Base-by-base conservation (phyloP, 768 basidiomycete genomes). In the Russula griseocarnosa region DNA sequence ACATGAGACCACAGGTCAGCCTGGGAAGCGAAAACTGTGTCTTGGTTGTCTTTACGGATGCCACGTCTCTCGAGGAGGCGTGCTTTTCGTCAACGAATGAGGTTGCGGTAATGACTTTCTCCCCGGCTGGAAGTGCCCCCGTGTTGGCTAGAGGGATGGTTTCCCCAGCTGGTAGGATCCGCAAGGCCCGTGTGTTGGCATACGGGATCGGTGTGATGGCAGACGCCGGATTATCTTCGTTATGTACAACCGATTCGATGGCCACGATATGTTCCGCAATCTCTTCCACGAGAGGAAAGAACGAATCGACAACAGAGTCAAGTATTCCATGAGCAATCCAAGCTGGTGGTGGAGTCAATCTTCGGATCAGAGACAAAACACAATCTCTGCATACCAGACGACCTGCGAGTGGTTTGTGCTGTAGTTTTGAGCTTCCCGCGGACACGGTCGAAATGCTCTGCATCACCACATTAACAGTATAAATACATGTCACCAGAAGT, bases 301-400 rank as follows among this genome's bases (percentile, higher is more conserved):
- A 95, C 0, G 91, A 88, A 72, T 98, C 94, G 24, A 98, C 94
- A 58, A 98, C 86, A 1, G 93, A 95, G 71, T 97, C 95, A 67
- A 98, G 77, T 60, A 97, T 81, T 24, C 87, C 90, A 73, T 98
- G 94, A 0, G 92, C 93, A 67, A 98, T 91, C 92, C 93, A 96
- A 72, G 94, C 94, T 93, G 69, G 7, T 22, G 3, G 24, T 36
- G 66, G 14, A 44, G 36, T 40, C 6, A 34, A 2, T n/a, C 22
- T 38, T 59, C 34, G 47, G 53, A 50, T 47, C 14, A 4, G 5
- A 42, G 53, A 2, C 20, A 36, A 13, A 1, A 20, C 20, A 6
- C 34, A 10, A 38, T 22, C 26, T 51, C 24, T 22, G 70, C 81
- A 60, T 68, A 87, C 92, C 88, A 57, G 91, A 86, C 5, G 90